Base-by-base conservation (phyloP, 805 yeast species). In the Metschnikowia kunwiensis region DNA sequence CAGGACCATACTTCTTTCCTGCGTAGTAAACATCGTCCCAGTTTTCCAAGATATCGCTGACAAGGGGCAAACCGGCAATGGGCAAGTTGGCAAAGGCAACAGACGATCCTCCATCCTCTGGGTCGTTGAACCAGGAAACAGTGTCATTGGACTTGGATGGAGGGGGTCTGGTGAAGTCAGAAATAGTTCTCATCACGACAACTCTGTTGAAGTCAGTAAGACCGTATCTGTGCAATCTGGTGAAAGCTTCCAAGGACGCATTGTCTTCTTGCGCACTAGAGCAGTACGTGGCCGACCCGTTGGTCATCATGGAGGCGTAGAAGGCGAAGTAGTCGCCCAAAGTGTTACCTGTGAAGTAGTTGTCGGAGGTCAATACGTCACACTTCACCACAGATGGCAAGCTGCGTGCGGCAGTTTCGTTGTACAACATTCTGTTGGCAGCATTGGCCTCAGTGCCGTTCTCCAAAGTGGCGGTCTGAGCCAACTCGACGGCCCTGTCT, bases 221-320 rank as follows among this genome's bases (percentile, higher is more conserved):
- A 7, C 80, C 82, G 46, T 63, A 65, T 41, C 61, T 63, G 42
- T 74, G 74, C 51, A 72, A 68, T 63, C 86, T 72, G 30, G 75
- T 48, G 38, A 79, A 57, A 7, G 77, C 75, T 55, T 78, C 83
- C 51, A 79, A 68, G 11, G 80, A 64, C 12, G 85, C 85, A 53
- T 77, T 75, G 53, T 80, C 86, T 57, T 80, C 86, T 57, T 78
- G 83, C 36, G 80, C 82, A 29, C 82, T 72, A 27, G 78, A 54
- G 55, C 82, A 76, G 63, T 77, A 79, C 10, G 58, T 60, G 18
- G 76, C 82, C 24, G 79, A 67, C 36, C 78, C 79, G 50, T 80
- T 79, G 46, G 83, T 72, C 54, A 78, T 55, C 44, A 77, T 46
- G 11, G 47, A 43, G 23, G 81, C 67, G 51, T 62, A 72, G 54